Evolutionary conservation across 495 filamentous ascomycete genomes (phyloP).

Genomic region (Daldinia grandis): DNA sequence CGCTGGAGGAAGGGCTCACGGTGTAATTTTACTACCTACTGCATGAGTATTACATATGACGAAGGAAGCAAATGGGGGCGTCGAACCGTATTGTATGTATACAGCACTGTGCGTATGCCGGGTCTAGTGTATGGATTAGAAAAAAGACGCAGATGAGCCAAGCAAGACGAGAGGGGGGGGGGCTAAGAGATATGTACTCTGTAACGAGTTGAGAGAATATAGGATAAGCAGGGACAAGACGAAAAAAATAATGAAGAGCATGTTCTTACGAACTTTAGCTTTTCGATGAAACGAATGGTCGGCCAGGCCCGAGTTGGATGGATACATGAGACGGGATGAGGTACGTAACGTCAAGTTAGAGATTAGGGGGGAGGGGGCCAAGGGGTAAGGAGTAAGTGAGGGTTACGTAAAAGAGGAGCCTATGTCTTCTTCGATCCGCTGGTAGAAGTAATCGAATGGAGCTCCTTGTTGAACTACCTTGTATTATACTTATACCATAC

Average conservation of each 20-base stretch:
- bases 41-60: background rate
- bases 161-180: background rate
- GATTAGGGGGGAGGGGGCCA: background rate
- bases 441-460: slow-evolving; percentile 16
- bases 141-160: background rate
- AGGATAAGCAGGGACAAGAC: slow-evolving; percentile 9
- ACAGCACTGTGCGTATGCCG: background rate
- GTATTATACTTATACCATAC: background rate
- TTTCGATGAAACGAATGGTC: background rate
- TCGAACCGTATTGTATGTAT: background rate
- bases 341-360: slow-evolving; percentile 5
- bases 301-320: slow-evolving; percentile 2
- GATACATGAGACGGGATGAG: background rate
- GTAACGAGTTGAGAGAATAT: slow-evolving; percentile 8
- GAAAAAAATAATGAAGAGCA: background rate
- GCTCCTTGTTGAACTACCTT: slow-evolving; percentile 1
- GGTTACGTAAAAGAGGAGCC: too few relatives aligned
- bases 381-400: background rate
- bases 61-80: background rate
- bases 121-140: slow-evolving; percentile 8
- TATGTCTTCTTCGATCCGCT: background rate
- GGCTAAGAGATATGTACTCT: too few relatives aligned
- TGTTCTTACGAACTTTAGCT: background rate
- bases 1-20: slow-evolving; percentile 55
- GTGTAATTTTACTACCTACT: slow-evolving; percentile 45